Base-by-base conservation (phyloP, 495 filamentous ascomycete species). In the Podospora sp. region DNA sequence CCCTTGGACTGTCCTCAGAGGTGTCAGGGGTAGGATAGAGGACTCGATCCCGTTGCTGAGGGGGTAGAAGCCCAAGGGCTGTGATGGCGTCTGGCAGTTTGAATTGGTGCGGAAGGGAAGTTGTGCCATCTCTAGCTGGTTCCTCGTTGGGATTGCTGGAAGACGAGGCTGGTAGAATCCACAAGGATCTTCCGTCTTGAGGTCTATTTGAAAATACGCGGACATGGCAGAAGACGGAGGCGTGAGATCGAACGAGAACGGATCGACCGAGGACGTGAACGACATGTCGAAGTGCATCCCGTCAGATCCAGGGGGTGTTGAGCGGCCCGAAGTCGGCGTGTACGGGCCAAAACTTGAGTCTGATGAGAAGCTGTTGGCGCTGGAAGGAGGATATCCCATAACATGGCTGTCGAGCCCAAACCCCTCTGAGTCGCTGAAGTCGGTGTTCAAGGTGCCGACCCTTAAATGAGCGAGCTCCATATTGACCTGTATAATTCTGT, bases 291-390 rank as follows among this genome's bases (percentile, higher is more conserved):
- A 71, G 55, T 77, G 69, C 35, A 78, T n/a, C 40, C 40, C 40
- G 16, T 46, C 52, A n/a, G 36, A 18, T 18, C 49, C 51, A 36
- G 60, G 69, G 25, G 69, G 71, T 5, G 52, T 78, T 52, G 68
- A 76, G 53, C 68, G 69, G 26, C 76, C 76, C 56, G 79, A 82
- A 5, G 70, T 72, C 16, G 80, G 80, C 3, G 80, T 82, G 57
- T 72, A 79, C 5, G 79, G 75, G 26, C 75, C 77, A 35, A 73
- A 78, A 36, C 69, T 62, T 26, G 80, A 77, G 36, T 78, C 73
- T 7, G 70, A 76, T 3, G 76, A 79, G 20, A 78, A 81, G 50
- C 73, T 73, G 59, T 71, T 72, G 53, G 63, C 67, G 36, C 74
- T 75, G 1, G 75, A 73, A 46, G 67, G 69, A 8, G 64, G 61